phyloP scores from a whole-genome alignment of 2,329 filamentous ascomycete species.

The Colletotrichum simmondsii region DNA sequence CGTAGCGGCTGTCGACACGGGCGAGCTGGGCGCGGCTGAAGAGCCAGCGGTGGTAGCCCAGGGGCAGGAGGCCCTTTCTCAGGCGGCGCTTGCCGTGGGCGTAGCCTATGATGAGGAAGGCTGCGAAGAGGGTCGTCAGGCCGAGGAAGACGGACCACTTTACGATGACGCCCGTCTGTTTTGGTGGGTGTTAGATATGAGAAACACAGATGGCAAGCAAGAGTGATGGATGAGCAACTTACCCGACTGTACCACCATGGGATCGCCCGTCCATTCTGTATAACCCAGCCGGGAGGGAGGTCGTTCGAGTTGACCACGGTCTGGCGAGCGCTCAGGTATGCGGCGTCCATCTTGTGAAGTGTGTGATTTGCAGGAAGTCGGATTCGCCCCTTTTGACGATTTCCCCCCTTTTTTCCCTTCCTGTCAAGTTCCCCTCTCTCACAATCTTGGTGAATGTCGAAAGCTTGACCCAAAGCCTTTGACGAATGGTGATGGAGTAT shows the following conservation, averaged over 20 bases:
- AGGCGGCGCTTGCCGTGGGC: conserved; percentile 76
- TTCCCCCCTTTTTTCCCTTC: background rate
- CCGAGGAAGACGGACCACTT: conserved; percentile 78
- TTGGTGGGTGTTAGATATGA: conserved; percentile 9
- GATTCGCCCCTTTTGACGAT: background rate
- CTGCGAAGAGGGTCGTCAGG: conserved; percentile 67
- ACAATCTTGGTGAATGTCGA: background rate
- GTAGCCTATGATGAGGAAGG: conserved; percentile 76
- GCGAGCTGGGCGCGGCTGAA: conserved; percentile 58
- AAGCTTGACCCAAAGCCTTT: background rate
- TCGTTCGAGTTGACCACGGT: conserved; percentile 27
- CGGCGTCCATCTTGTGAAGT: conserved; percentile 11
- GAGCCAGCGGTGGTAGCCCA: conserved; percentile 77
- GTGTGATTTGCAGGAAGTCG: background rate
- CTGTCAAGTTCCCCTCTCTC: background rate
- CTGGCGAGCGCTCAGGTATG: conserved; percentile 29
- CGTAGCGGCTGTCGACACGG: conserved; percentile 61
- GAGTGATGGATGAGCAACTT: conserved; percentile 5
- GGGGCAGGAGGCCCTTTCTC: conserved; percentile 71
- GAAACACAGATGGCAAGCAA: no score
- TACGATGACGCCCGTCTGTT: conserved; percentile 70
- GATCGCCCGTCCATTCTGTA: conserved; percentile 38
- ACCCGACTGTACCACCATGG: conserved; percentile 42
- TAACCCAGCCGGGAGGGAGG: conserved; percentile 40
- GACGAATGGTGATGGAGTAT: background rate